These are phyloP conservation scores for Fusarium phyllophilum DNA, from an alignment of 2,329 filamentous ascomycete genomes.

Conservation along the genomic window DNA sequence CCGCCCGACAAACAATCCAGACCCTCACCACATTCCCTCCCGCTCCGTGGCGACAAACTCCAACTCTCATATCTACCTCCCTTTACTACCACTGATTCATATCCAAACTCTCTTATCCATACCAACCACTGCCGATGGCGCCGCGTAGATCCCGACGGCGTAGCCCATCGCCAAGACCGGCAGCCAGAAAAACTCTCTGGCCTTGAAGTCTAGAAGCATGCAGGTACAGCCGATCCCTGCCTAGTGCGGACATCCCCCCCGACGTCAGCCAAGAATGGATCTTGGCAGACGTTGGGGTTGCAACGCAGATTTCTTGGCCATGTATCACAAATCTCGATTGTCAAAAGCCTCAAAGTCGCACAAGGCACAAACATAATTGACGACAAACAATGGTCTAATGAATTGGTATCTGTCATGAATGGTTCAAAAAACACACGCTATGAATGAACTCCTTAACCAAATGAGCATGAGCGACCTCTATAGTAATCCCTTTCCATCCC, in stretches of 20 bases:
- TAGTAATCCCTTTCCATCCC: conserved; percentile 35
- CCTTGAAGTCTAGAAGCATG: conserved; percentile 4
- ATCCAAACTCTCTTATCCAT: not conserved
- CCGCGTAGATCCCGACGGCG: not conserved
- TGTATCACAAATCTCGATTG: not conserved
- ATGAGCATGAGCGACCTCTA: conserved; percentile 15
- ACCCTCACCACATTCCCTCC: not conserved
- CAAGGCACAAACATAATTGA: not conserved
- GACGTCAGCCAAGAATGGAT: conserved; percentile 24
- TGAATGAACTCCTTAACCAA: conserved; percentile 28
- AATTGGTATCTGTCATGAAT: conserved; percentile 19
- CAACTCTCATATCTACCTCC: no score
- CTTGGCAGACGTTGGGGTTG: conserved; percentile 2
- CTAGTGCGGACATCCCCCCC: not conserved
- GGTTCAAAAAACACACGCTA: conserved; percentile 30
- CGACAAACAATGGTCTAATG: not conserved
- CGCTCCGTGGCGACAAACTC: not conserved
- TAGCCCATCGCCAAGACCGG: conserved; percentile 9
- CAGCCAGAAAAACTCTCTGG: not conserved
- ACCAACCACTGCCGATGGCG: not conserved
- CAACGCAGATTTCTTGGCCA: not conserved
- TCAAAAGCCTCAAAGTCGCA: not conserved
- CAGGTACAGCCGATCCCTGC: conserved; percentile 19
- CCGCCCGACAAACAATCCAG: not conserved
- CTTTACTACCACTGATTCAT: not conserved